Percentiles rank a stretch among this genome's conserved stretches.
Conservation (phyloP, 2,329 filamentous ascomycete genomes). For the Didymella glomerata region DNA sequence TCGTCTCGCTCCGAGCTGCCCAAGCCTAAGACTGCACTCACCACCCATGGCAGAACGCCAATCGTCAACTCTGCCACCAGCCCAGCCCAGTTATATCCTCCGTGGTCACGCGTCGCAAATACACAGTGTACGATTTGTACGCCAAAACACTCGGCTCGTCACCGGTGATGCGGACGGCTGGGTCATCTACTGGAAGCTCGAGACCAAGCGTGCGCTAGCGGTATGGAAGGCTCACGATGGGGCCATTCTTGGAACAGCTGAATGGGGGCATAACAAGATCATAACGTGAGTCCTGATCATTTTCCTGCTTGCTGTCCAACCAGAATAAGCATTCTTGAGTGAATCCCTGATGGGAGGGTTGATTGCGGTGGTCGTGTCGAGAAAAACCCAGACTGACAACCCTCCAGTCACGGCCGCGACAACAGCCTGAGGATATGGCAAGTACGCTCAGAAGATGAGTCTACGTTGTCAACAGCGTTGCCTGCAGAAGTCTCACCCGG, state of each 20-base stretch:
- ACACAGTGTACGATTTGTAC: slow-evolving; percentile 77
- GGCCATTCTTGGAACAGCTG: slow-evolving; percentile 76
- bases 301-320: background rate
- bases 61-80: slow-evolving; percentile 53
- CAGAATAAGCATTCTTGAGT: too few relatives aligned
- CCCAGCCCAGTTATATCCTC: slow-evolving; percentile 74
- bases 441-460: slow-evolving; percentile 68
- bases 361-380: background rate
- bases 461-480: slow-evolving; percentile 69
- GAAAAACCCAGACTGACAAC: background rate
- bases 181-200: slow-evolving; percentile 84
- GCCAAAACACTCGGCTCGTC: slow-evolving; percentile 76
- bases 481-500: slow-evolving; percentile 70
- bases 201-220: slow-evolving; percentile 79
- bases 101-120: slow-evolving; percentile 85
- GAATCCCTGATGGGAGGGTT: too few relatives aligned
- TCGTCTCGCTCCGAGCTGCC: slow-evolving; percentile 39
- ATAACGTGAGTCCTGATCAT: slow-evolving; percentile 74
- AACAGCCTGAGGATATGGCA: slow-evolving; percentile 88
- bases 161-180: slow-evolving; percentile 92
- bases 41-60: slow-evolving; percentile 43
- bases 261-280: slow-evolving; percentile 75
- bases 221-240: slow-evolving; percentile 88
- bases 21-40: slow-evolving; percentile 33
- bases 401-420: slow-evolving; percentile 83